These are phyloP conservation scores for Aegilops sharonensis DNA, from an alignment of 176 grass and related monocot species.

Conservation along the genomic window DNA sequence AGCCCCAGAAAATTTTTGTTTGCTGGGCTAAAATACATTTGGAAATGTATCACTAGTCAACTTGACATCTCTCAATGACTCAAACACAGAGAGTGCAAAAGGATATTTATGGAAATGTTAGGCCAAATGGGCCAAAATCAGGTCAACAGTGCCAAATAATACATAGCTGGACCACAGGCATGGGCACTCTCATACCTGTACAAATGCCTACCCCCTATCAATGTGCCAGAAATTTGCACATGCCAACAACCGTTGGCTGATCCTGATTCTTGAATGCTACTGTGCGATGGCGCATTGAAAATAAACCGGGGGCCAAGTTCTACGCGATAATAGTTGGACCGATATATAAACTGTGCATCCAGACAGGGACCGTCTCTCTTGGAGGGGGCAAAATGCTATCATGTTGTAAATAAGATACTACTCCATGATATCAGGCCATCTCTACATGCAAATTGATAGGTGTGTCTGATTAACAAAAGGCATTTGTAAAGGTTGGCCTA, in stretches of 20 bases:
- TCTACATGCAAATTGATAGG: not conserved
- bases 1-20: not conserved
- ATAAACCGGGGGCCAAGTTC: not conserved
- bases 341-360: not conserved
- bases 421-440: not conserved
- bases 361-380: not conserved
- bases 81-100: not conserved
- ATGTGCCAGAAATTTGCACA: not conserved
- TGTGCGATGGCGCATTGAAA: not conserved
- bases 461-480: not conserved
- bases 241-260: not conserved
- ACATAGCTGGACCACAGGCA: not conserved
- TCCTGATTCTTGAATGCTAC: conserved; percentile 10
- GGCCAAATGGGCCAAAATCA: conserved; percentile 2
- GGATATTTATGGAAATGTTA: not conserved
- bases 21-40: not conserved
- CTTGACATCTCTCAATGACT: not conserved
- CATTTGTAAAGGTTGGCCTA: not conserved
- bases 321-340: not conserved
- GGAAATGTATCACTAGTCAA: not conserved
- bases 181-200: not conserved
- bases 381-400: not conserved
- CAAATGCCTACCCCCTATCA: not conserved
- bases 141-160: conserved; percentile 14
- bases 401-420: conserved; percentile 14